A percentile compares a stretch with the other conserved stretches of the same genome.
Evolutionary conservation across 257 asterid species (phyloP).

Genomic region (Orobanche coerulescens): DNA sequence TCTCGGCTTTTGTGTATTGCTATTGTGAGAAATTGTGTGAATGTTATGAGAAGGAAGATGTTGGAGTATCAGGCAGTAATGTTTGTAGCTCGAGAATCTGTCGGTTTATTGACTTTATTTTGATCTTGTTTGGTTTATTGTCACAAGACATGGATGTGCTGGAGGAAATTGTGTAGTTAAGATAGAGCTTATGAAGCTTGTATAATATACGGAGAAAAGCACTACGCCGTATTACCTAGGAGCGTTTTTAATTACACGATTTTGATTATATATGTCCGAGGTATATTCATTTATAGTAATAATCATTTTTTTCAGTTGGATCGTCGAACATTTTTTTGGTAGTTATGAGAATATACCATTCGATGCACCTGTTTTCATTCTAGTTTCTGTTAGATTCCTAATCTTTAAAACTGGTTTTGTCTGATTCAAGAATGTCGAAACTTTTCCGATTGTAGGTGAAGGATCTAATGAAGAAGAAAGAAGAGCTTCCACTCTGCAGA

Average conservation of each 20-base stretch:
- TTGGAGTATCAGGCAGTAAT: background rate
- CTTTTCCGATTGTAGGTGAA: slow-evolving; percentile 48
- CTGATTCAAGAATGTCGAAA: background rate
- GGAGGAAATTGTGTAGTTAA: background rate
- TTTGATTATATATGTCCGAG: background rate
- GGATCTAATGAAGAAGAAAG: slow-evolving; percentile 84
- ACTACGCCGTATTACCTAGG: too few relatives aligned
- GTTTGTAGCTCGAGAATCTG: background rate
- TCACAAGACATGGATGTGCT: background rate
- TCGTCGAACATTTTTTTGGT: background rate
- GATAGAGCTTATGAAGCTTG: background rate
- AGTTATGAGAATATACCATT: background rate
- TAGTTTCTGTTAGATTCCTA: too few relatives aligned
- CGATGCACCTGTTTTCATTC: background rate
- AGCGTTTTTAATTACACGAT: background rate
- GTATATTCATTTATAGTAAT: background rate
- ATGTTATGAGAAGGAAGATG: background rate
- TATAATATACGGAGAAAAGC: too few relatives aligned
- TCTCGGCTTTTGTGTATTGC: background rate
- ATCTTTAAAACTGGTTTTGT: background rate
- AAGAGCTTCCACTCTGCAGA: slow-evolving; percentile 76
- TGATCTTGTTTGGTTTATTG: background rate
- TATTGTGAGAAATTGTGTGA: slow-evolving; percentile 15
- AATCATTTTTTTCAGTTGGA: background rate
- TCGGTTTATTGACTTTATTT: slow-evolving; percentile 9